phyloP scores from a whole-genome alignment of 169 alveolate genomes.

The Plasmodium fragile region DNA sequence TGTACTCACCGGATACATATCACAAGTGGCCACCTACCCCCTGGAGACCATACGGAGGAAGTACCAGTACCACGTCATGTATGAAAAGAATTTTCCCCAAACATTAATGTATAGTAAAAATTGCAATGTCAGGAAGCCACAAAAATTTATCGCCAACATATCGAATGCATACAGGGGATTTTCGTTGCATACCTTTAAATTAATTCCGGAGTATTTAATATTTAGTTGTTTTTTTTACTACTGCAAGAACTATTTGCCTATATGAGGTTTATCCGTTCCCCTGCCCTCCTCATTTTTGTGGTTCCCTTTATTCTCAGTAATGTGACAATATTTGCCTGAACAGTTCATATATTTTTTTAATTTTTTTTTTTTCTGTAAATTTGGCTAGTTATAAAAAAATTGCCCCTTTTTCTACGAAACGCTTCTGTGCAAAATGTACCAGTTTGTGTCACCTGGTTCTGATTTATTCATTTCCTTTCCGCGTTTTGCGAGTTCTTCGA shows the following conservation, averaged over 20 bases:
- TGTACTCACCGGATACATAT: conserved; percentile 62
- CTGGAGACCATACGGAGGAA: conserved; percentile 54
- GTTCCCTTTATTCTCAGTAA: background rate
- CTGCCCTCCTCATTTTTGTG: background rate
- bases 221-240: conserved; percentile 73
- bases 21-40: conserved; percentile 63
- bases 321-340: background rate
- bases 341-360: conserved; percentile 5
- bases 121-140: background rate
- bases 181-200: conserved; percentile 49
- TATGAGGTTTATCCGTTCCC: conserved; percentile 5
- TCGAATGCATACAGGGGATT: conserved; percentile 51
- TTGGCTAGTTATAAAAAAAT: background rate
- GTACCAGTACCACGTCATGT: conserved; percentile 50
- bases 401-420: background rate
- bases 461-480: conserved; percentile 2
- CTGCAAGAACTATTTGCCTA: conserved; percentile 57
- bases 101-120: conserved; percentile 1
- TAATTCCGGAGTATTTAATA: conserved; percentile 71
- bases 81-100: conserved; percentile 55
- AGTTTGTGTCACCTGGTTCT: background rate
- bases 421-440: background rate
- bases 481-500: background rate
- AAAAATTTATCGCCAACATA: conserved; percentile 35
- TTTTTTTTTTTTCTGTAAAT: background rate